Evolutionary conservation across 495 filamentous ascomycete genomes (phyloP).

Genomic region (Cudoniella acicularis): DNA sequence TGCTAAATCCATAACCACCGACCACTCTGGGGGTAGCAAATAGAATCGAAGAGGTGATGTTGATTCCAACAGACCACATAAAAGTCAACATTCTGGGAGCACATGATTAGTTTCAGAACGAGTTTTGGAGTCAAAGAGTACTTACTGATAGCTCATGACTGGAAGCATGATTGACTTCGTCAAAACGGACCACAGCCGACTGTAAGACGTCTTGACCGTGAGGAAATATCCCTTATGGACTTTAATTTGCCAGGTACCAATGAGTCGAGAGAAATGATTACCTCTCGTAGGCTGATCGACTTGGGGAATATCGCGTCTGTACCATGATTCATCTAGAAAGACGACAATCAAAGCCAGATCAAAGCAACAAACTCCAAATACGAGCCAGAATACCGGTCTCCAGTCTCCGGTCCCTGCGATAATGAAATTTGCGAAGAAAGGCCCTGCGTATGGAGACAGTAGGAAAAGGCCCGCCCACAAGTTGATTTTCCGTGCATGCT

Average conservation of each 20-base stretch:
- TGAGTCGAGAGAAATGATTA: neutral
- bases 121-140: no score
- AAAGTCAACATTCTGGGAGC: conserved; percentile 38
- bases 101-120: neutral
- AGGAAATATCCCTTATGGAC: conserved; percentile 11
- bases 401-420: conserved; percentile 73
- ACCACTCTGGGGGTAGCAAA: conserved; percentile 27
- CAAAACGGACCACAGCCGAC: conserved; percentile 35
- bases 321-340: conserved; percentile 81
- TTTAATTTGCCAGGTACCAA: conserved; percentile 32
- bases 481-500: conserved; percentile 47
- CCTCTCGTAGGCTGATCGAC: neutral
- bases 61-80: conserved; percentile 52
- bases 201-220: conserved; percentile 24
- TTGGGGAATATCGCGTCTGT: conserved; percentile 44
- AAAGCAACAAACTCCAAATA: conserved; percentile 60
- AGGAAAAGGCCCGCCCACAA: conserved; percentile 36
- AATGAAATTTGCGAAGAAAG: conserved; percentile 83
- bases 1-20: conserved; percentile 5
- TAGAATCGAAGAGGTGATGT: conserved; percentile 48
- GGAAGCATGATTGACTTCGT: conserved; percentile 42
- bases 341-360: conserved; percentile 61
- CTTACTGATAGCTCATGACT: conserved; percentile 38
- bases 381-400: conserved; percentile 69
- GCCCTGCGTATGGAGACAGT: conserved; percentile 63